phyloP scores from a whole-genome alignment of 2,329 filamentous ascomycete genomes.

The Calonectria hawksworthii region DNA sequence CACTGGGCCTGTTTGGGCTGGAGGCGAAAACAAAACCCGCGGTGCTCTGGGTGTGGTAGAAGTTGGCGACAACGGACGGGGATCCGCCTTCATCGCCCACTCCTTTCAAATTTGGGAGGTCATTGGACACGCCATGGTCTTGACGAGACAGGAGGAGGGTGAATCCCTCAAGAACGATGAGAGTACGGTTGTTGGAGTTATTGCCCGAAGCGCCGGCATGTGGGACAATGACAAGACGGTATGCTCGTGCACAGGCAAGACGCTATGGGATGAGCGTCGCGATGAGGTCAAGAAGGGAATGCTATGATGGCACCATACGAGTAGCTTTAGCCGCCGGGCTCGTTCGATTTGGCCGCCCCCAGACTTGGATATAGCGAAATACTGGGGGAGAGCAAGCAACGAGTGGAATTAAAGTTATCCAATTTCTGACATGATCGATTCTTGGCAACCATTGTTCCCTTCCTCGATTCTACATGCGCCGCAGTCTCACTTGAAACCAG shows the following conservation, averaged over 20 bases:
- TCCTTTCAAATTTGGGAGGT: constrained; percentile 94
- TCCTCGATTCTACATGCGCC: constrained; percentile 22
- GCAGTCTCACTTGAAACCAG: constrained; percentile 36
- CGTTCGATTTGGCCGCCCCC: constrained; percentile 18
- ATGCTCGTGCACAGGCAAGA: constrained; percentile 98
- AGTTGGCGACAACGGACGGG: constrained; percentile 81
- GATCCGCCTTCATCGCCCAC: constrained; percentile 84
- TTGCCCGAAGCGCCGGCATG: constrained; percentile 95
- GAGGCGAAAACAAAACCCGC: constrained; percentile 59
- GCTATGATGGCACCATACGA: constrained; percentile 67
- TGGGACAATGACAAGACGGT: constrained; percentile 99
- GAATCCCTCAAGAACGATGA: constrained; percentile 79
- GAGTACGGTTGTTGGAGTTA: constrained; percentile 91
- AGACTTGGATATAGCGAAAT: constrained; percentile 18
- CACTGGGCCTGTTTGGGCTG: constrained; percentile 86
- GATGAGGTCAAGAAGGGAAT: constrained; percentile 93
- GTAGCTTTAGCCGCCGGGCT: constrained; percentile 23
- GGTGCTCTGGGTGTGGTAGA: constrained; percentile 79
- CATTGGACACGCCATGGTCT: constrained; percentile 92
- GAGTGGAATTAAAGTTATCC: constrained; percentile 28
- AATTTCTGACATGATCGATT: constrained; percentile 35
- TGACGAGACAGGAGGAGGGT: constrained; percentile 74
- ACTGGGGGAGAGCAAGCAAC: constrained; percentile 26
- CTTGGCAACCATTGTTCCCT: constrained; percentile 20
- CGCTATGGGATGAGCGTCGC: constrained; percentile 95